Percentiles rank a stretch among this genome's conserved stretches.
phyloP scores from a whole-genome alignment of 2,329 filamentous ascomycete genomes.

The Stagonosporopsis tanaceti region DNA sequence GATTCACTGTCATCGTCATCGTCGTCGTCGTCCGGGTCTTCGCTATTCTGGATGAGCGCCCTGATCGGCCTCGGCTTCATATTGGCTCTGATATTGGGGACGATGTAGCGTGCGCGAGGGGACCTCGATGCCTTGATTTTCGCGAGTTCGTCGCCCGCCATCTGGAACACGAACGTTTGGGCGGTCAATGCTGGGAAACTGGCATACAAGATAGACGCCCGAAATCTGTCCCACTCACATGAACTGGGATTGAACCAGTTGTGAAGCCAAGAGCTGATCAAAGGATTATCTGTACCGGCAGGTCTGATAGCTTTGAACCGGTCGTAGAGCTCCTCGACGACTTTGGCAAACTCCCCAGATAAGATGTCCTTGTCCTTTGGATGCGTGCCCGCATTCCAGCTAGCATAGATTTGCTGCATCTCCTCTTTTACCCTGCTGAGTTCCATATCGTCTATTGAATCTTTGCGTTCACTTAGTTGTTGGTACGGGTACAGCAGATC shows the following conservation, averaged over 20 bases:
- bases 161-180: conserved; percentile 45
- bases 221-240: conserved; percentile 55
- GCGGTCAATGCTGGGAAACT: background rate
- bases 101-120: conserved; percentile 24
- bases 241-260: conserved; percentile 21
- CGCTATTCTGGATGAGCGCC: conserved; percentile 14
- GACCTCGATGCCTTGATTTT: conserved; percentile 43
- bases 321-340: conserved; percentile 30
- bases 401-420: conserved; percentile 3
- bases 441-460: conserved; percentile 20
- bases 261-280: conserved; percentile 25
- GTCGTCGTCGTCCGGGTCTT: background rate
- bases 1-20: conserved; percentile 20
- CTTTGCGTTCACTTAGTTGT: conserved; percentile 1
- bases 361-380: background rate
- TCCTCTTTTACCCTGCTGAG: conserved; percentile 9
- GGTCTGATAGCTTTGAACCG: conserved; percentile 34
- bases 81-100: conserved; percentile 30
- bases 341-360: conserved; percentile 20
- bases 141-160: conserved; percentile 53
- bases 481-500: conserved; percentile 27
- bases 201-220: conserved; percentile 54
- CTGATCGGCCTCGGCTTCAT: conserved; percentile 46
- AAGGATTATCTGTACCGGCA: conserved; percentile 11
- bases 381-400: conserved; percentile 15